A percentile compares a stretch with the other conserved stretches of the same genome.
Conservation (phyloP, 768 basidiomycete species). For the Trametes maxima region DNA sequence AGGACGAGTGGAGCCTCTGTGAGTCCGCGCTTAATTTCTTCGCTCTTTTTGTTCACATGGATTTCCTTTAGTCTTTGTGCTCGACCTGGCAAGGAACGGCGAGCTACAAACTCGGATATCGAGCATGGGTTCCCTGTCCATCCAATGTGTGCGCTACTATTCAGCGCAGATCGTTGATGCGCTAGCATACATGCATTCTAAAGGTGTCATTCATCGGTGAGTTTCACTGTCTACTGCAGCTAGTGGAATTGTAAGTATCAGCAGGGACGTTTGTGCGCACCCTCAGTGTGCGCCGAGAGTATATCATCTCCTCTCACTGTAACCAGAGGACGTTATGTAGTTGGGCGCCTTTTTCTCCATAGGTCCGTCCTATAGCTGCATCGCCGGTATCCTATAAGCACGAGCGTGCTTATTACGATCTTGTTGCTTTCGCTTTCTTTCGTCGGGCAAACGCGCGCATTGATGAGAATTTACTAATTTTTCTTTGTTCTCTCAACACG, state of each 20-base stretch:
- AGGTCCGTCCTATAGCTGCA: no score
- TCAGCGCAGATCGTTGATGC: slow-evolving; percentile 89
- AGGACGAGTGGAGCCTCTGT: slow-evolving; percentile 86
- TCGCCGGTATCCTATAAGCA: no score
- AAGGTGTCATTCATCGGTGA: slow-evolving; percentile 86
- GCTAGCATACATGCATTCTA: slow-evolving; percentile 86
- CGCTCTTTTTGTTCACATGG: slow-evolving; percentile 14
- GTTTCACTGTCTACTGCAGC: slow-evolving; percentile 9
- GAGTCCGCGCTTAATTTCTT: slow-evolving; percentile 36
- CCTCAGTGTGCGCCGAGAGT: no score
- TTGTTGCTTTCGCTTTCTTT: no score
- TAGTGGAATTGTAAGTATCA: not conserved
- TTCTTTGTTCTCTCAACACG: slow-evolving; percentile 2
- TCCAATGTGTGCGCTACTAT: slow-evolving; percentile 78
- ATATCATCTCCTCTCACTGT: no score
- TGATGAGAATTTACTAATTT: not conserved
- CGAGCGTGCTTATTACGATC: no score
- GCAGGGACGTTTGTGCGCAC: no score
- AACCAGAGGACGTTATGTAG: no score
- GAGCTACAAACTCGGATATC: slow-evolving; percentile 75
- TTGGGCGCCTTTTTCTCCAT: no score
- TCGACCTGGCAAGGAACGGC: slow-evolving; percentile 76
- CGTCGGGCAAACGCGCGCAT: no score
- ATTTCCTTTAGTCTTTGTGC: slow-evolving; percentile 63
- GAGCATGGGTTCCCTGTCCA: slow-evolving; percentile 83